Conservation (phyloP, 192 early-diverging fungal genomes). For the Entomortierella lignicola region DNA sequence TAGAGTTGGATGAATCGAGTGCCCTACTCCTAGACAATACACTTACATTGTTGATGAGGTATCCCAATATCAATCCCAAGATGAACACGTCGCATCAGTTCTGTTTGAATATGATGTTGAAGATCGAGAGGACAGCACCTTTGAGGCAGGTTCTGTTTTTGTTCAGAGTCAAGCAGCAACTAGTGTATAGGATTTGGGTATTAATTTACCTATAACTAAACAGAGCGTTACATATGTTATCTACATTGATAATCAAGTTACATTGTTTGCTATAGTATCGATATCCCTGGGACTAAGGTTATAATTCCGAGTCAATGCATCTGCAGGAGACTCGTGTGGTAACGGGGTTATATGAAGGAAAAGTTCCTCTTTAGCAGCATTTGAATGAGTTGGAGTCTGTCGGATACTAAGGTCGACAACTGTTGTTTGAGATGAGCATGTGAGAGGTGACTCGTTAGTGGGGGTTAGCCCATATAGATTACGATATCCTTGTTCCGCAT, state of each 20-base stretch:
- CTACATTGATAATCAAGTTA: constrained; percentile 6
- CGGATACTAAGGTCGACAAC: neutral
- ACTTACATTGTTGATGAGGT: constrained; percentile 6
- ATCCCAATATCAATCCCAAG: constrained; percentile 34
- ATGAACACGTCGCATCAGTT: constrained; percentile 39
- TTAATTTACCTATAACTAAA: too few species aligned
- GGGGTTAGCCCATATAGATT: too few species aligned
- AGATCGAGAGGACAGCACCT: constrained; percentile 26
- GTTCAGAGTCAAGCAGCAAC: constrained; percentile 9
- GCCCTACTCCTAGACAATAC: too few species aligned
- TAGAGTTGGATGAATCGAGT: too few species aligned
- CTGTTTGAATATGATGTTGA: constrained; percentile 38
- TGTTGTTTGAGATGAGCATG: constrained; percentile 19
- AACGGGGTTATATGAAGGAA: constrained; percentile 22
- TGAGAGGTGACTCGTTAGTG: neutral
- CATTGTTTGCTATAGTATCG: constrained; percentile 29
- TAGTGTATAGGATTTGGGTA: neutral
- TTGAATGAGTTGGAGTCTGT: neutral
- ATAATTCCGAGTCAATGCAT: constrained; percentile 20
- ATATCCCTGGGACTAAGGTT: constrained; percentile 30
- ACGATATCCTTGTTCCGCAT: neutral
- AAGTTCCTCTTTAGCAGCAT: constrained; percentile 9
- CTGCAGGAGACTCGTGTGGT: constrained; percentile 32
- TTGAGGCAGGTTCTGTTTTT: constrained; percentile 13
- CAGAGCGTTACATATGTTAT: too few species aligned